Conservation (phyloP, 2,329 filamentous ascomycete genomes). For the Ophiostoma sp. region DNA sequence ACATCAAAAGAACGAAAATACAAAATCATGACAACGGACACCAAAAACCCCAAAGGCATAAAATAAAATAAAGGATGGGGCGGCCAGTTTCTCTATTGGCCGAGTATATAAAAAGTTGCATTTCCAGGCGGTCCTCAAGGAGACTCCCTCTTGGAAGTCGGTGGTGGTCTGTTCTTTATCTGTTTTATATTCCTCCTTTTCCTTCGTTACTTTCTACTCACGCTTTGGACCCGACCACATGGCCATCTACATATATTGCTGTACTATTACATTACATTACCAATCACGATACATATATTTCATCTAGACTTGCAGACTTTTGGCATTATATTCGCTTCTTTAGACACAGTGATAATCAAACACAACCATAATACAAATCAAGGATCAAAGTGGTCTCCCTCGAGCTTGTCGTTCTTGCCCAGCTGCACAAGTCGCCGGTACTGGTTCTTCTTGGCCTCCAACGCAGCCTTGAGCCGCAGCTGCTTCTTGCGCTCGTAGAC, state of each 20-base stretch:
- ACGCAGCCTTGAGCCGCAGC: conserved; percentile 48
- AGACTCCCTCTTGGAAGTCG: background rate
- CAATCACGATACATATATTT: conserved; percentile 19
- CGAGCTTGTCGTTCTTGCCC: conserved; percentile 51
- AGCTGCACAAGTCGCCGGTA: conserved; percentile 45
- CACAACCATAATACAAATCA: background rate
- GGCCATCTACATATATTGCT: conserved; percentile 8
- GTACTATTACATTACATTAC: conserved; percentile 13
- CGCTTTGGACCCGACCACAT: background rate
- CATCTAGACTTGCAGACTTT: conserved; percentile 1
- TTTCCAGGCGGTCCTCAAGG: background rate
- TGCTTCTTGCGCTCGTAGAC: conserved; percentile 90
- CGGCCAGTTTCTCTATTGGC: background rate
- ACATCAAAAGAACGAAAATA: background rate
- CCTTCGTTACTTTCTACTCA: background rate
- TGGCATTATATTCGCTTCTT: background rate
- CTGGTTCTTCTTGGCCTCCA: conserved; percentile 35
- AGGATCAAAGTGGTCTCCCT: conserved; percentile 59
- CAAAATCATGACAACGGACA: conserved; percentile 3
- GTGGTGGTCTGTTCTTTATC: background rate
- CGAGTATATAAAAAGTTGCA: background rate
- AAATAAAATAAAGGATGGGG: background rate
- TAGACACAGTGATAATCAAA: background rate
- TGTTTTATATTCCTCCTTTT: background rate
- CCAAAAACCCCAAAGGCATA: background rate